Evolutionary conservation across 2,329 filamentous ascomycete genomes (phyloP), one percentile per base, ranked within the genome.

Genomic region (Aplosporella prunicola): DNA sequence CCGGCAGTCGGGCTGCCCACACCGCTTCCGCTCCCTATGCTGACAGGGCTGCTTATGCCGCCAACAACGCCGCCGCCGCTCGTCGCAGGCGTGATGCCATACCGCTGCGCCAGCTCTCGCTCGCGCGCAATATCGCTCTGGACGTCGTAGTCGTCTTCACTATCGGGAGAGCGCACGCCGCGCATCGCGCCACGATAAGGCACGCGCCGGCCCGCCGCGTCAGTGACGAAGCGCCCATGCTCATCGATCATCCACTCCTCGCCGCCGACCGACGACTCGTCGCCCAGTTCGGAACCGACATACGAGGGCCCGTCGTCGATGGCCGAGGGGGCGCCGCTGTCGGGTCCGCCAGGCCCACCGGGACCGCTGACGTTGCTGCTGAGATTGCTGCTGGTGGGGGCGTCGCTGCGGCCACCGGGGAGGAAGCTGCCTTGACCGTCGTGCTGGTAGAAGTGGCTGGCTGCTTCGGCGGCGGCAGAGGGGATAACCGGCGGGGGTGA

Each of bases 121-220:
- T 71, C 67, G 7, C 62, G 60, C 7, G 62, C 65, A 2, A 64
- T 59, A 43, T 71, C 69, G 23, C 68, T 69, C 32, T 65, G 59
- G 11, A 68, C 67, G 32, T 74, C 71, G 45, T 71, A 74, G 37
- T 76, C 72, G 30, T 76, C 71, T 23, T 33, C 38, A 13, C 32
- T 34, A 5, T 27, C 38, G 13, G 31, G 29, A 17, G 36, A 32
- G 9, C 23, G 36, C 20, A 18, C 31, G 20, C 31, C 23, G 22
- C 8, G 22, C 22, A 24, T 8, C 13, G 18, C 20, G 9, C 22
- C 20, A 9, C 38, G 38, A 20, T 53, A 58, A 13, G 57, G 56
- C 3, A 61, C 47, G 22, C 55, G 56, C 30, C 49, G 56, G 14
- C 58, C 58, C 7, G 50, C 41, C 9, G 51, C 49, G 39, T 61